Evolutionary conservation across 148 eudicot genomes (phyloP).

Genomic region (Rhododendron simsii): DNA sequence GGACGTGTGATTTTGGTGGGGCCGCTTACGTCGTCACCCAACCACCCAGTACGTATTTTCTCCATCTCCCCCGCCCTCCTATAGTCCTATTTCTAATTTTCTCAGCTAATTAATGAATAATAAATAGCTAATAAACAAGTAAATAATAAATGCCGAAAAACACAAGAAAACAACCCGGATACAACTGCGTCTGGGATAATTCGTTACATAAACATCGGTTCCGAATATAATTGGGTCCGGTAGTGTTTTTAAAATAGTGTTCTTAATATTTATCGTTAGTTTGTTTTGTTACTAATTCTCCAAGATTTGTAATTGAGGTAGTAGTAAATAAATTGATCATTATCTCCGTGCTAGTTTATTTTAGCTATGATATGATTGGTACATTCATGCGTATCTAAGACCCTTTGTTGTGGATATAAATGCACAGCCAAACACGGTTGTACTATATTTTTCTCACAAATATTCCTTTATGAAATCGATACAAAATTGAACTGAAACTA

Average conservation of each 20-base stretch:
- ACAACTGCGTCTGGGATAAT: neutral
- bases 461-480: neutral
- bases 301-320: too few species aligned
- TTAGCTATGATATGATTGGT: neutral
- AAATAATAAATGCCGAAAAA: neutral
- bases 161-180: too few species aligned
- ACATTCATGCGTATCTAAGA: neutral
- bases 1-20: constrained; percentile 85
- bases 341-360: too few species aligned
- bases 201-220: neutral
- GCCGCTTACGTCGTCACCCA: constrained; percentile 82
- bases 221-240: too few species aligned
- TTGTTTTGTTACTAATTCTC: too few species aligned
- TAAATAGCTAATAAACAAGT: neutral
- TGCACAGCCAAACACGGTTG: neutral
- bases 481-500: too few species aligned
- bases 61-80: neutral
- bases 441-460: neutral
- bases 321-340: too few species aligned
- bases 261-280: too few species aligned
- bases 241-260: too few species aligned
- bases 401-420: neutral
- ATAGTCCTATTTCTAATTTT: too few species aligned
- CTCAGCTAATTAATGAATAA: neutral
- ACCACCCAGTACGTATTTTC: constrained; percentile 54